These are phyloP conservation scores for Microbotryomycetes sp. DNA, from an alignment of 1,284 basidiomycete genomes.

Conservation along the genomic window DNA sequence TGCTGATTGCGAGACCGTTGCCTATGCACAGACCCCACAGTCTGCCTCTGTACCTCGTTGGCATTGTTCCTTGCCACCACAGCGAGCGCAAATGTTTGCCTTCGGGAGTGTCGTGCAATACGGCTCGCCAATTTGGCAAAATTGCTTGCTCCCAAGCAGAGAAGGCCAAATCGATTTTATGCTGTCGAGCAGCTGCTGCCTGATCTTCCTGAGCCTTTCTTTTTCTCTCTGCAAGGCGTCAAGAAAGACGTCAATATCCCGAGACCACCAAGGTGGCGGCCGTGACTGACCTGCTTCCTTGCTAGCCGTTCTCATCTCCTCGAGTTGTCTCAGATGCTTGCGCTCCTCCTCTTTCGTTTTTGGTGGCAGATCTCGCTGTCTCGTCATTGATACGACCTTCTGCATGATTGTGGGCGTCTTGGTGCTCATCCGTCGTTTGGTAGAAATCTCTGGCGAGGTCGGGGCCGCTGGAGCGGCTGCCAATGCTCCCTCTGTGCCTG, in stretches of 20 bases:
- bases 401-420: conserved; percentile 28
- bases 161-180: conserved; percentile 56
- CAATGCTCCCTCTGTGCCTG: not conserved
- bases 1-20: conserved; percentile 77
- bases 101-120: conserved; percentile 53
- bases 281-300: conserved; percentile 27
- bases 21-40: conserved; percentile 87
- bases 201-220: conserved; percentile 1
- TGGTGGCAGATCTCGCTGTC: conserved; percentile 37
- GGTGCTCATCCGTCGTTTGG: not conserved
- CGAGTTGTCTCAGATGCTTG: conserved; percentile 35
- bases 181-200: conserved; percentile 5
- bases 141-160: conserved; percentile 71
- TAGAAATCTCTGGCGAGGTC: not conserved
- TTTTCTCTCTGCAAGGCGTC: conserved; percentile 12
- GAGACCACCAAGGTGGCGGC: no score
- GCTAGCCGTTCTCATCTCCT: conserved; percentile 33
- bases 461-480: not conserved
- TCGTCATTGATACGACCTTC: conserved; percentile 35
- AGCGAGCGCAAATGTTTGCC: conserved; percentile 54
- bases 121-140: conserved; percentile 72
- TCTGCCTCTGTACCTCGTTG: conserved; percentile 70
- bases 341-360: conserved; percentile 36
- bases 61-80: conserved; percentile 85
- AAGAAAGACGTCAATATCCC: no score